Evolutionary conservation across 441 rosid species (phyloP), one percentile per base, ranked within the genome.

Genomic region (Macaranga tanarius): DNA sequence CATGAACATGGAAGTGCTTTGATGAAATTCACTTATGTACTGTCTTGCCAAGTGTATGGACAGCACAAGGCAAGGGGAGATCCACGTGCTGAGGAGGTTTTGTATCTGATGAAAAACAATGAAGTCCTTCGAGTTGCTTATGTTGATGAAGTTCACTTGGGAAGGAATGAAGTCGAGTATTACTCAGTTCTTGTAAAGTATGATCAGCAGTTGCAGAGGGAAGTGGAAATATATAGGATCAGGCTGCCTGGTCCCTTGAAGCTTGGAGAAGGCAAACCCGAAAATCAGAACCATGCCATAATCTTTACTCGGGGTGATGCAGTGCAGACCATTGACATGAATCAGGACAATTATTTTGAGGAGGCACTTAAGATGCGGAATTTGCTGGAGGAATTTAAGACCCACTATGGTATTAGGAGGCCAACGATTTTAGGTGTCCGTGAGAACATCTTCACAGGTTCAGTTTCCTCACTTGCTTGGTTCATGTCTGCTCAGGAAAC

Each of bases 221-320:
- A 94, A 84, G 93, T 89, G 60, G 99, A 94, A 77, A 83, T 94
- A 16, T 94, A 89, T 82, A 79, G 95, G 56, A 83, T 94, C 75
- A 92, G 82, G 78, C 82, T 94, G 80, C 99, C 99, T 51, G 97
- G 97, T 63, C 88, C 97, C 13, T 69, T 93, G 81, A 93, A 92
- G 83, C 86, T 93, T 62, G 98, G 98, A 44, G 97, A 91, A 79
- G 97, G 97, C 16, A 93, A 93, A 75, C 98, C 98, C 10, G 97
- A 92, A 75, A 93, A 93, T 79, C 98, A 93, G 81, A 93, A 93
- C 82, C 98, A 93, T 82, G 95, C 98, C 52, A 66, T 93, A 62
- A 92, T 92, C 50, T 93, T 93, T 68, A 93, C 98, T 70, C 88
- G 97, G 8, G 98, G 98, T 40, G 96, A 93, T 75, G 98, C 97